These are phyloP conservation scores for Pyracantha coccinea DNA, from an alignment of 331 rosid genomes.

Conservation along the genomic window DNA sequence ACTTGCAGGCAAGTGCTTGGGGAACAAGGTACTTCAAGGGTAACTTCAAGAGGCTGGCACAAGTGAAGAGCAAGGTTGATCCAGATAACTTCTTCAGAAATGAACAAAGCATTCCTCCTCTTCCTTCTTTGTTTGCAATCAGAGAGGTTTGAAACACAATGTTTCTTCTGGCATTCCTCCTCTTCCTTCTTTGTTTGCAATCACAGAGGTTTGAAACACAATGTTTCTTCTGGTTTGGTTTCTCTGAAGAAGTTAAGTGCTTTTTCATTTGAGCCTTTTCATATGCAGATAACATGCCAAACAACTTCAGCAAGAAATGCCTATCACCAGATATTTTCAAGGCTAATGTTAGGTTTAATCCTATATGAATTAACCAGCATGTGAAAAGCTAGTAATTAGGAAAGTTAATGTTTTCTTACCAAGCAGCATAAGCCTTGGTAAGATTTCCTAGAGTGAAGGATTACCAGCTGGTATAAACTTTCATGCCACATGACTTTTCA, in stretches of 20 bases:
- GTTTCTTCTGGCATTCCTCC: constrained; percentile 47
- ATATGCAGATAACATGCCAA: background rate
- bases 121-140: background rate
- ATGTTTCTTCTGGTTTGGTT: background rate
- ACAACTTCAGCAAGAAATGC: background rate
- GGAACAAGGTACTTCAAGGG: constrained; percentile 36
- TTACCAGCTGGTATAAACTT: too few species aligned
- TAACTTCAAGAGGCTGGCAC: constrained; percentile 33
- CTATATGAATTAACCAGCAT: background rate
- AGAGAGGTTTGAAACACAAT: background rate
- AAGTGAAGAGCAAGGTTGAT: constrained; percentile 36
- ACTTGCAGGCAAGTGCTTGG: constrained; percentile 34
- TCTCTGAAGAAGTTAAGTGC: background rate
- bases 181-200: background rate
- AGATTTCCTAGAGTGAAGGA: background rate
- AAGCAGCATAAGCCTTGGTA: background rate
- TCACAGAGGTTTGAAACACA: background rate
- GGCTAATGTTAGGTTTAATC: too few species aligned
- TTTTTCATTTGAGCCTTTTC: background rate
- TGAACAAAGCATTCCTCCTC: constrained; percentile 43
- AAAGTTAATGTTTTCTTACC: background rate
- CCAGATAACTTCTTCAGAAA: constrained; percentile 34
- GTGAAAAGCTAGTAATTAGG: background rate
- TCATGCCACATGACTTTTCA: too few species aligned
- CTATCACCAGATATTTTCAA: too few species aligned